These are phyloP conservation scores for Hemileccinum hortonii DNA, from an alignment of 1,284 basidiomycete genomes.

Conservation along the genomic window DNA sequence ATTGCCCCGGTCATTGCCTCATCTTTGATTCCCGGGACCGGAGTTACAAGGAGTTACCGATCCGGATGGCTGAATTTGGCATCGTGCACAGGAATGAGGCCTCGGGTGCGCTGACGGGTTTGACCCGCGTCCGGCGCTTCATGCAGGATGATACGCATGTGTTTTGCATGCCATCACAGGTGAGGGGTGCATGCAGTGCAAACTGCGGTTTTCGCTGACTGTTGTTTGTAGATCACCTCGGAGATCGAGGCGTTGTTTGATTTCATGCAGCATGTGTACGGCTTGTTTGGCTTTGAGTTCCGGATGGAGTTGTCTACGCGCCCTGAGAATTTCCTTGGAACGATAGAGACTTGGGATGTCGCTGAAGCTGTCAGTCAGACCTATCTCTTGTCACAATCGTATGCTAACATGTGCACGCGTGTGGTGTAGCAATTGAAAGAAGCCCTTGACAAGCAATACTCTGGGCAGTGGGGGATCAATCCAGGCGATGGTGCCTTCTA, in stretches of 20 bases:
- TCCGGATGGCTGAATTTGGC: conserved; percentile 98
- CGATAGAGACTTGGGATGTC: conserved; percentile 85
- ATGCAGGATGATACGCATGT: conserved; percentile 97
- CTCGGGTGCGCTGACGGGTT: conserved; percentile 88
- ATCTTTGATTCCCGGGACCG: conserved; percentile 96
- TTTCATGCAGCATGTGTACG: conserved; percentile 94
- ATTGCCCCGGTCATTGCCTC: conserved; percentile 97
- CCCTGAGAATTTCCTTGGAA: conserved; percentile 92
- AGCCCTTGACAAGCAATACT: conserved; percentile 85
- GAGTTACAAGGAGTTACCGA: conserved; percentile 93
- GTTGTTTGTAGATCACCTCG: conserved; percentile 67
- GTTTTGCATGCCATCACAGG: conserved; percentile 95
- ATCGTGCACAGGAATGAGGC: conserved; percentile 98
- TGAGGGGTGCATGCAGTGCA: conserved; percentile 29
- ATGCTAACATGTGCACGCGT: conserved; percentile 5
- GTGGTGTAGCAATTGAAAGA: conserved; percentile 70
- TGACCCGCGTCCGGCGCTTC: conserved; percentile 93
- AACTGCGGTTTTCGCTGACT: background rate
- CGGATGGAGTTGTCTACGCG: conserved; percentile 93
- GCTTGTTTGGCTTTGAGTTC: conserved; percentile 98
- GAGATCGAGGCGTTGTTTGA: conserved; percentile 91
- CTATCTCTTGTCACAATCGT: background rate
- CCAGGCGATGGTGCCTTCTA: conserved; percentile 98
- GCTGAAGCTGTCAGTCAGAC: conserved; percentile 70
- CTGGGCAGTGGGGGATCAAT: conserved; percentile 92